phyloP scores from a whole-genome alignment of 2,329 filamentous ascomycete genomes.

The Paramyrothecium sp. region DNA sequence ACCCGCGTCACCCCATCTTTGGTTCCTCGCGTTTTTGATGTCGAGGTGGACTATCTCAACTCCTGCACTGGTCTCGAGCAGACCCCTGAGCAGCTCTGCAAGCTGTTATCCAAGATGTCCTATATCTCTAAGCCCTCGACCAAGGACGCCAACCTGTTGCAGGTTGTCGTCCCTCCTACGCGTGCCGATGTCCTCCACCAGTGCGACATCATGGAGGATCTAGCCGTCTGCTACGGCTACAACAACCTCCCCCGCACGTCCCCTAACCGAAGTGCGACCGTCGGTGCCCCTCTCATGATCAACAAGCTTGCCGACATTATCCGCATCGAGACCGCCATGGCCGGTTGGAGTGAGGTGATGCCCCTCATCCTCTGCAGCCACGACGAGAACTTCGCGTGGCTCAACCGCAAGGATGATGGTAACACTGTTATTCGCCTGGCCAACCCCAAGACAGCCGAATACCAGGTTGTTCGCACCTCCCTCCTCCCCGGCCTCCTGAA shows the following conservation, averaged over 20 bases:
- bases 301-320: constrained; percentile 96
- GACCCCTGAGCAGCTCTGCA: constrained; percentile 71
- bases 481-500: constrained; percentile 86
- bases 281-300: constrained; percentile 82
- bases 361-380: constrained; percentile 95
- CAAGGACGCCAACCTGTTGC: constrained; percentile 67
- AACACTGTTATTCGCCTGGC: constrained; percentile 79
- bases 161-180: constrained; percentile 83
- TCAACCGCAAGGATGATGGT: constrained; percentile 87
- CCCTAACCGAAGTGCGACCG: constrained; percentile 80
- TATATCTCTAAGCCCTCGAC: constrained; percentile 75
- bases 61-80: constrained; percentile 82
- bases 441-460: constrained; percentile 91
- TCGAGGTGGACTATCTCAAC: constrained; percentile 92
- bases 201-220: constrained; percentile 98
- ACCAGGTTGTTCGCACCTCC: constrained; percentile 87
- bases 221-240: constrained; percentile 95
- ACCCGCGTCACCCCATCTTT: constrained; percentile 81
- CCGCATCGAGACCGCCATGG: constrained; percentile 84
- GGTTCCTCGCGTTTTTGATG: constrained; percentile 71
- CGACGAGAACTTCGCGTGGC: constrained; percentile 95
- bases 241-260: constrained; percentile 89
- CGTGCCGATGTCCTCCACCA: constrained; percentile 94
- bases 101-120: constrained; percentile 84
- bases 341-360: constrained; percentile 95